Conservation (phyloP, 306 rosid genomes). For the Cercis canadensis region DNA sequence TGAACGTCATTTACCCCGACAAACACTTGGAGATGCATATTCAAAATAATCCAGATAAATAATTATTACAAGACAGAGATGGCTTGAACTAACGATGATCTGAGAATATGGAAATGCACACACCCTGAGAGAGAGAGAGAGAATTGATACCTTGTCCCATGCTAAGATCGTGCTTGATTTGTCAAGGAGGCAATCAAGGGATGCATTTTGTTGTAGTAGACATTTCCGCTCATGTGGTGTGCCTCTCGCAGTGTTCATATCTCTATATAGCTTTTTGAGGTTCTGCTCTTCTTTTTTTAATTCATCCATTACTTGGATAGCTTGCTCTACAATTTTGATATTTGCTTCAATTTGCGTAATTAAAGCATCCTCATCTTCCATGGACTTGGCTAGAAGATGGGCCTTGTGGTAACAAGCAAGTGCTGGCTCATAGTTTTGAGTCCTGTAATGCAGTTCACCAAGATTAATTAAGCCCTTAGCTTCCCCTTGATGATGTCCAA, state of each 20-base stretch:
- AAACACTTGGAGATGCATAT: no score
- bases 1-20: no score
- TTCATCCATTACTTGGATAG: slow-evolving; percentile 59
- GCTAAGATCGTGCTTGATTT: slow-evolving; percentile 63
- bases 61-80: no score
- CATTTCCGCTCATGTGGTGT: slow-evolving; percentile 66
- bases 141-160: slow-evolving; percentile 71
- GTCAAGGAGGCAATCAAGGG: slow-evolving; percentile 70
- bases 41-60: no score
- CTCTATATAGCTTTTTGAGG: slow-evolving; percentile 75
- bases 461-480: slow-evolving; percentile 90
- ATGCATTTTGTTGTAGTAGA: slow-evolving; percentile 53
- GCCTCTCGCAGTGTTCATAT: slow-evolving; percentile 60
- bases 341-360: slow-evolving; percentile 64
- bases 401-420: slow-evolving; percentile 64
- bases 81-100: no score
- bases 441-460: slow-evolving; percentile 76
- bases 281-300: slow-evolving; percentile 73
- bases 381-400: slow-evolving; percentile 57
- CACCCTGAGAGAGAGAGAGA: slow-evolving; percentile 15
- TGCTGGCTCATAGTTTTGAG: slow-evolving; percentile 77
- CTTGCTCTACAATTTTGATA: slow-evolving; percentile 58
- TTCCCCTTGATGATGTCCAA: slow-evolving; percentile 85
- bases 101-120: not conserved
- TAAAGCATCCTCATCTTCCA: slow-evolving; percentile 89